These are phyloP conservation scores for Panicum miliaceum DNA, from an alignment of 176 grass and related monocot species.

Conservation along the genomic window DNA sequence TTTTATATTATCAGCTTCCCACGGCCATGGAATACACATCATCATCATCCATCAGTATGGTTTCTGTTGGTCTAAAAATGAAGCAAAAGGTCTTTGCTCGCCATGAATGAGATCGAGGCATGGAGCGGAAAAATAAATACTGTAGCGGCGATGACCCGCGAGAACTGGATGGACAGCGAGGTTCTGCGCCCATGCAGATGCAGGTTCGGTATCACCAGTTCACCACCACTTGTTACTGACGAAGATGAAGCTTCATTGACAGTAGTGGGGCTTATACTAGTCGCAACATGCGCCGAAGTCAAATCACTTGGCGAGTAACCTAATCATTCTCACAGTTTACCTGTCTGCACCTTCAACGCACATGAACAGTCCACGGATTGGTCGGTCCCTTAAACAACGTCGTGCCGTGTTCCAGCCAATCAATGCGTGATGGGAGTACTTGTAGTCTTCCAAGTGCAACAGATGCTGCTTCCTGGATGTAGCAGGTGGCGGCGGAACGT, in stretches of 20 bases:
- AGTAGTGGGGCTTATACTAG: background rate
- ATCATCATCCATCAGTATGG: background rate
- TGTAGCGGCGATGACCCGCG: background rate
- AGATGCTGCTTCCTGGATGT: background rate
- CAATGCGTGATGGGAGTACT: background rate
- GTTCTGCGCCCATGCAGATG: background rate
- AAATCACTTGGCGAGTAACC: background rate
- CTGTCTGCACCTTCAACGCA: slow-evolving; percentile 10
- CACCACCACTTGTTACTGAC: background rate
- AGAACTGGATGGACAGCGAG: background rate
- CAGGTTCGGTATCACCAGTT: background rate
- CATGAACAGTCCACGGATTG: background rate
- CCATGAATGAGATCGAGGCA: background rate
- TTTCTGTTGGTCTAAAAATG: background rate
- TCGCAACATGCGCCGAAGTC: background rate
- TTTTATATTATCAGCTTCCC: background rate
- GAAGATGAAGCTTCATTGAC: background rate
- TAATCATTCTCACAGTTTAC: background rate
- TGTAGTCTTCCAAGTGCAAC: background rate
- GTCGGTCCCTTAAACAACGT: background rate
- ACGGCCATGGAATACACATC: background rate
- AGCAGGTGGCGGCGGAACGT: no score
- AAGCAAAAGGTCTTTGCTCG: background rate
- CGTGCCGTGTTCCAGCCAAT: slow-evolving; percentile 15
- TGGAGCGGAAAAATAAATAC: background rate